Base-by-base conservation (phyloP, 768 basidiomycete species). In the Suillus subalutaceus region DNA sequence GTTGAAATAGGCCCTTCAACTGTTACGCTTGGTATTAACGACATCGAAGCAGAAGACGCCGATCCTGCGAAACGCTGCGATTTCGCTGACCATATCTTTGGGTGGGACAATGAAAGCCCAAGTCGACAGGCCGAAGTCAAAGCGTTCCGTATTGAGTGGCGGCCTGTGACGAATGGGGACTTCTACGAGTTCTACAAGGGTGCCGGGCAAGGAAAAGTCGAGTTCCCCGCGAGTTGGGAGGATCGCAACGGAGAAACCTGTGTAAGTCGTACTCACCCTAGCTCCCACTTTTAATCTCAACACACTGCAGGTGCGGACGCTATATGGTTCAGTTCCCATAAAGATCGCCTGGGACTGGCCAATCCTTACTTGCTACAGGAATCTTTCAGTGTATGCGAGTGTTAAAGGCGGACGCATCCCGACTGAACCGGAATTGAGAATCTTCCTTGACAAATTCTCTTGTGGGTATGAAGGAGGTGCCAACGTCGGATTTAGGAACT, bases 91-190 rank as follows among this genome's bases (percentile, higher is more conserved):
- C 90, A 96, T 72, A 87, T 90, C 64, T 94, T 93, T 76, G 95
- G 96, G 0, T 96, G 97, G 97, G 97, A 99, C 75, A 96, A 94
- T 71, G 97, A 99, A 79, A 83, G 89, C 69, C 94, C 96, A 2
- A 80, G 81, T 68, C 80, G 89, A 30, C 73, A 72, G 16, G 86
- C 90, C n/a, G 69, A 83, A 0, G 88, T 97, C 40, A 81, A 78
- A 48, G 66, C 84, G 67, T 96, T 98, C 82, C 84, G 82, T 70
- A 90, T 97, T 48, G 90, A 91, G 50, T 91, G 92, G 84, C 81
- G 94, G 67, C 95, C 95, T 1, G 82, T 99, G 43, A 94, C 90
- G 64, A 99, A 99, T 68, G 89, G 88, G 12, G 88, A 99, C 71
- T 97, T 94, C 75, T 86, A 86, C 70, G 73, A 83, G 43, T 94